phyloP scores from a whole-genome alignment of 768 basidiomycete genomes.

The Kwoniella heveanensis region DNA sequence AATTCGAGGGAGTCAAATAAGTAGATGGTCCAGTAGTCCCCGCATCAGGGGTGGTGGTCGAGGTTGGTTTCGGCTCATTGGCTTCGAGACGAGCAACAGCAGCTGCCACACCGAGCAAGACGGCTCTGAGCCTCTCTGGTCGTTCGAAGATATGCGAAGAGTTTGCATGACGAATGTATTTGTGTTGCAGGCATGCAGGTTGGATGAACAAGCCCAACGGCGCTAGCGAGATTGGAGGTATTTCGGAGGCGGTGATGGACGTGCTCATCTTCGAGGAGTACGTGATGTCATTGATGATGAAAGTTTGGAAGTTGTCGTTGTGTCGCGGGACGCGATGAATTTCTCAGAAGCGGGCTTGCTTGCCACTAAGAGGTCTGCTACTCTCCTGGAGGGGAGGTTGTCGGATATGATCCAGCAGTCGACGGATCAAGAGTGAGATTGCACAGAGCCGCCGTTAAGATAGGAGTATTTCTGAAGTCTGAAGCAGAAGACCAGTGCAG shows the following conservation, averaged over 20 bases:
- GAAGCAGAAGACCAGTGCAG: not conserved
- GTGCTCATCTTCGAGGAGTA: conserved; percentile 8
- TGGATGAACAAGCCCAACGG: conserved; percentile 55
- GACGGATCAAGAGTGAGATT: not conserved
- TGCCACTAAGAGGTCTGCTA: too few species aligned
- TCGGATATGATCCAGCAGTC: too few species aligned
- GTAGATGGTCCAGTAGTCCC: too few species aligned
- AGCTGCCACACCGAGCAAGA: conserved; percentile 77
- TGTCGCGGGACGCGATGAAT: too few species aligned
- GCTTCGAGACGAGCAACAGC: conserved; percentile 73
- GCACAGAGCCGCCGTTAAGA: not conserved
- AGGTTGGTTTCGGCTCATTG: conserved; percentile 17
- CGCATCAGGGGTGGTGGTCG: too few species aligned
- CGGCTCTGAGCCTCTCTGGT: conserved; percentile 82
- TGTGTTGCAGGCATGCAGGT: conserved; percentile 55
- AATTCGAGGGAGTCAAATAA: conserved; percentile 2
- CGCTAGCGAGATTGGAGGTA: not conserved
- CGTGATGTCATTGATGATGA: conserved; percentile 6
- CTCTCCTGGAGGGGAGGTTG: too few species aligned
- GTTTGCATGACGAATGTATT: conserved; percentile 75
- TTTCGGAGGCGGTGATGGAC: not conserved
- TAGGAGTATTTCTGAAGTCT: not conserved
- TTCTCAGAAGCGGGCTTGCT: too few species aligned
- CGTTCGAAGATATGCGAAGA: conserved; percentile 80
- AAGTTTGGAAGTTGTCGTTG: too few species aligned